Evolutionary conservation across 202 grass and related monocot species (phyloP), one percentile per base, ranked within the genome.

Genomic region (Bolboschoenoplectus hybrid): DNA sequence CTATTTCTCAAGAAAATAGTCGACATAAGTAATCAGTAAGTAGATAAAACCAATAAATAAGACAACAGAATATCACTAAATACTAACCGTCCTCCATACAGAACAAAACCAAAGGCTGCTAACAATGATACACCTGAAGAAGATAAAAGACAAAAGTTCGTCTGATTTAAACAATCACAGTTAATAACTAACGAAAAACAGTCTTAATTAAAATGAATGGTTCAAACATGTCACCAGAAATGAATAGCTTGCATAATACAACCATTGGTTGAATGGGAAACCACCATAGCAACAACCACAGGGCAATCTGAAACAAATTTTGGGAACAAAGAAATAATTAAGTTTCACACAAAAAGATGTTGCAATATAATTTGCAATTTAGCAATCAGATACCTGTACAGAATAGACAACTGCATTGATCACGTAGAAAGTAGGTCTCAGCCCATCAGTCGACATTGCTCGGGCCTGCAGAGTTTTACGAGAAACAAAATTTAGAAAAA

Each of bases 391-490:
- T 51, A 91, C 92, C 89, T 94, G 92, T 63, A 89, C 86, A 10
- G 13, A 55, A 71, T 94, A 94, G 61, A 88, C 80, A 46, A 88
- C 79, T 78, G 78, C 85, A 73, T 91, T 94, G 41, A 91, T 90
- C 9, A 62, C 34, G 76, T 88, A 94, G 60, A 94, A 94, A 32
- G 65, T 55, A 41, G 92, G 88, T 77, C 84, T 91, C 20, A 94
- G 92, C 46, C 86, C 82, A 87, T 94, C 86, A 41, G 89, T 91
- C 1, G 89, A 80, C 61, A 88, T 83, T 45, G 89, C 86, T 32
- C 88, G 85, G 63, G 92, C 92, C 92, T 94, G 26, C 7, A 39
- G 81, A 89, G 55, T 74, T 82, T 9, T 73, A 71, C 0, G 0
- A 64, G 74, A 36, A 78, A 60, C 85, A 66, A 80, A 88, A 85